Percentiles rank a stretch among this genome's conserved stretches.
These are phyloP conservation scores for Hirsutella minnesotensis DNA, from an alignment of 2,329 filamentous ascomycete species.

Conservation along the genomic window DNA sequence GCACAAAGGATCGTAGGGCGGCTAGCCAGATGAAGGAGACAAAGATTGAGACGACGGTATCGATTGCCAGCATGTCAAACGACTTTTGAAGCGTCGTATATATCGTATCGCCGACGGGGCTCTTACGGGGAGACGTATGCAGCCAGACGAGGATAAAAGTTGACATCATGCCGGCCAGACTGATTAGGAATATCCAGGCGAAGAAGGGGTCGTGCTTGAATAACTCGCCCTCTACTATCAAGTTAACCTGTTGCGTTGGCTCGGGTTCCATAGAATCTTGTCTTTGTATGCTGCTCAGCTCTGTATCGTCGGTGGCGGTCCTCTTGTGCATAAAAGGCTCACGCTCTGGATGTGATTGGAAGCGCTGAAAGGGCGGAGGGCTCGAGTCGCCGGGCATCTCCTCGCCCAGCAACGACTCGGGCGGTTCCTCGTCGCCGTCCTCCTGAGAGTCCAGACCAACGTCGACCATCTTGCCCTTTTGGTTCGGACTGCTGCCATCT, in stretches of 20 bases:
- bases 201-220: conserved; percentile 85
- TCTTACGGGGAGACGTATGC: conserved; percentile 64
- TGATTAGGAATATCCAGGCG: conserved; percentile 79
- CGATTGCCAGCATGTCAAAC: conserved; percentile 79
- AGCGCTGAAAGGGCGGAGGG: conserved; percentile 52
- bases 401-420: conserved; percentile 44
- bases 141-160: conserved; percentile 84
- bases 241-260: conserved; percentile 29
- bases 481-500: conserved; percentile 16
- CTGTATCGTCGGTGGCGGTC: conserved; percentile 33
- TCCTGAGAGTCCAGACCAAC: conserved; percentile 65
- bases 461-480: conserved; percentile 68
- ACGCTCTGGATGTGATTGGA: conserved; percentile 29
- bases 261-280: conserved; percentile 26
- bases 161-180: conserved; percentile 70
- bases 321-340: conserved; percentile 28
- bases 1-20: conserved; percentile 74
- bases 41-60: conserved; percentile 80
- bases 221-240: conserved; percentile 51
- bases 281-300: conserved; percentile 26
- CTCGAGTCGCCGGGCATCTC: conserved; percentile 39
- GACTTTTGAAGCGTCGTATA: conserved; percentile 81
- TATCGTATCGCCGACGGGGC: conserved; percentile 79
- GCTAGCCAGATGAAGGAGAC: conserved; percentile 88
- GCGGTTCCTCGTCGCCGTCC: conserved; percentile 44